A percentile compares a stretch with the other conserved stretches of the same genome.
These are phyloP conservation scores for Jasminum sambac DNA, from an alignment of 257 asterid genomes.

Conservation along the genomic window DNA sequence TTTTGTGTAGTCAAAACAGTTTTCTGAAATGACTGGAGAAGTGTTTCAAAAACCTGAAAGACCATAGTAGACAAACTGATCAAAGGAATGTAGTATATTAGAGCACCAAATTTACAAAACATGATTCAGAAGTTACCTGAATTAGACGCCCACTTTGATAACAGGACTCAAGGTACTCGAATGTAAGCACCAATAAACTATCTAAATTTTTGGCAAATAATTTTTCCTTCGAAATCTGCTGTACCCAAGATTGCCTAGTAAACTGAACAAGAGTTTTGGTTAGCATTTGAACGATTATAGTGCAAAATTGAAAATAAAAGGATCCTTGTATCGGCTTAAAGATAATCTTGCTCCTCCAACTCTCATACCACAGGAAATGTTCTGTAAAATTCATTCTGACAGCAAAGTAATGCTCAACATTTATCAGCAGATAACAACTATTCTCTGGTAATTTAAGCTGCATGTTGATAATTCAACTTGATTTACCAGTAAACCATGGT, in stretches of 20 bases:
- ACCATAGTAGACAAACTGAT: conserved; percentile 15
- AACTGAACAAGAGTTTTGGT: conserved; percentile 44
- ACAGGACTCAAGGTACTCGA: conserved; percentile 71
- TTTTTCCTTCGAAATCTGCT: conserved; percentile 54
- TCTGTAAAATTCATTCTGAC: too few species aligned
- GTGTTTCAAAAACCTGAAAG: conserved; percentile 74
- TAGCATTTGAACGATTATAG: conserved; percentile 11
- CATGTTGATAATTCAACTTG: neutral
- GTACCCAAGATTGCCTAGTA: conserved; percentile 51
- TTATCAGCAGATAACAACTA: too few species aligned
- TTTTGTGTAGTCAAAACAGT: conserved; percentile 83
- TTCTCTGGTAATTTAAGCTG: neutral
- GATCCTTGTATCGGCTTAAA: neutral
- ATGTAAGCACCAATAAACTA: conserved; percentile 72
- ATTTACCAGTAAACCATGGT: neutral
- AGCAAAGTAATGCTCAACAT: too few species aligned
- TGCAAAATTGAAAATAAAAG: neutral
- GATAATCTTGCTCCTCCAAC: conserved; percentile 7
- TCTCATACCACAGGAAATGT: too few species aligned
- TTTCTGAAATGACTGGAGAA: conserved; percentile 77
- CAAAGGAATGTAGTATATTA: neutral
- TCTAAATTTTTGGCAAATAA: conserved; percentile 64
- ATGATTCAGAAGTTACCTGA: conserved; percentile 47
- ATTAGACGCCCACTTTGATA: conserved; percentile 55
- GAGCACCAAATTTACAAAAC: conserved; percentile 14